A percentile compares a stretch with the other conserved stretches of the same genome.
Evolutionary conservation across 208 protist genomes (phyloP).

Genomic region (Trypanosoma avium): DNA sequence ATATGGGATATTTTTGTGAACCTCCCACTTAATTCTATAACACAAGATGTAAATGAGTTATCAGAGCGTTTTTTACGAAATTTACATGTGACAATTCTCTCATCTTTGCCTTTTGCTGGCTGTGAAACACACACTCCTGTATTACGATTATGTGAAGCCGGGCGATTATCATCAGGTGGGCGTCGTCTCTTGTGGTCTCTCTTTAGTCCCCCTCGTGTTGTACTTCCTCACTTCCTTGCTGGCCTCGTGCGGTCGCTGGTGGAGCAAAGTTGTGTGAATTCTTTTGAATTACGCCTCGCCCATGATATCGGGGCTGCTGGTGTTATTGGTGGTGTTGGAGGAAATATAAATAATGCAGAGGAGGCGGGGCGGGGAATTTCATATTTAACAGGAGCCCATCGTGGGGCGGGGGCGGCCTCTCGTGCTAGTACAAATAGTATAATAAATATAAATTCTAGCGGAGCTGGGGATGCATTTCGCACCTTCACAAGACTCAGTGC

Average conservation of each 20-base stretch:
- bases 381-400: slow-evolving; percentile 29
- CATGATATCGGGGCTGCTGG: slow-evolving; percentile 3
- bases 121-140: slow-evolving; percentile 25
- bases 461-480: slow-evolving; percentile 33
- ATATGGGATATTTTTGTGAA: slow-evolving; percentile 55
- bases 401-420: slow-evolving; percentile 19
- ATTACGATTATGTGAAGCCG: slow-evolving; percentile 32
- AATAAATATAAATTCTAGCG: too few species aligned
- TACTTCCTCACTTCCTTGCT: slow-evolving; percentile 43
- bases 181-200: slow-evolving; percentile 12
- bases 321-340: background rate
- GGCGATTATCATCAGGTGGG: slow-evolving; percentile 4
- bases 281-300: slow-evolving; percentile 32
- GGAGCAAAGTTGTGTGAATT: slow-evolving; percentile 20
- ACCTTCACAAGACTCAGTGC: slow-evolving; percentile 70
- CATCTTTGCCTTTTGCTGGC: slow-evolving; percentile 43
- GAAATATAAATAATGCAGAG: background rate
- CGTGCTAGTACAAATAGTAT: slow-evolving; percentile 35
- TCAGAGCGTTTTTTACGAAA: slow-evolving; percentile 2
- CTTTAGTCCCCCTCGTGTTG: slow-evolving; percentile 22
- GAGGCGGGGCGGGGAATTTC: slow-evolving; percentile 28
- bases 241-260: slow-evolving; percentile 41
- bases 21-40: slow-evolving; percentile 33
- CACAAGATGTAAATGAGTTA: background rate
- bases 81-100: slow-evolving; percentile 34